phyloP scores from a whole-genome alignment of 192 early-diverging fungal genomes.

The Spizellomyces punctatus region DNA sequence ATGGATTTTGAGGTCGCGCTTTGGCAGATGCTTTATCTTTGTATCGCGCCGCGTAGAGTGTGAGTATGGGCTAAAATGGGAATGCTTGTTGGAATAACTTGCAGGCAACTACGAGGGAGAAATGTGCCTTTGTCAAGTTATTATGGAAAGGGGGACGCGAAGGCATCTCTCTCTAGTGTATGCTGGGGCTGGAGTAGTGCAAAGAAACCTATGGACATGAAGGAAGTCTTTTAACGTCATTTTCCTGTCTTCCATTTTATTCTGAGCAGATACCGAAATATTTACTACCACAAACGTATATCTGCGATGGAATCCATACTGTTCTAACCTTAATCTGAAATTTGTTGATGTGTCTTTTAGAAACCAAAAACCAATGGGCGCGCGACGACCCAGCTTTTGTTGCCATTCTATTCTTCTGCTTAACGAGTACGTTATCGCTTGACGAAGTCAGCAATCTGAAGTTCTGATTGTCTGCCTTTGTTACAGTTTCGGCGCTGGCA shows the following conservation, averaged over 20 bases:
- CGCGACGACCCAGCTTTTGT: slow-evolving; percentile 96
- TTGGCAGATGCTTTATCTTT: slow-evolving; percentile 87
- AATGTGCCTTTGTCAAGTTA: too few species aligned
- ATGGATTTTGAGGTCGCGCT: slow-evolving; percentile 90
- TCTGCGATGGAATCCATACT: background rate
- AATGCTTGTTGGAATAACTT: background rate
- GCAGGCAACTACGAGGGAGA: too few species aligned
- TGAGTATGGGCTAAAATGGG: slow-evolving; percentile 40
- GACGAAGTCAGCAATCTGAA: background rate
- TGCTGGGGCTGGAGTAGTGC: too few species aligned
- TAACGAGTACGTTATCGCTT: slow-evolving; percentile 58
- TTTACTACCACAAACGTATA: slow-evolving; percentile 95
- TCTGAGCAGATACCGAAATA: slow-evolving; percentile 79
- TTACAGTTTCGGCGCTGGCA: slow-evolving; percentile 73
- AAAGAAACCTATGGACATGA: too few species aligned
- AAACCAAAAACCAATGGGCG: slow-evolving; percentile 99
- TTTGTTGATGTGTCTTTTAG: slow-evolving; percentile 39
- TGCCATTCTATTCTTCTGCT: slow-evolving; percentile 67
- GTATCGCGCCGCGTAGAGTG: slow-evolving; percentile 81
- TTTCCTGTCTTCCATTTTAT: background rate
- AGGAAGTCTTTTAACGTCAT: too few species aligned
- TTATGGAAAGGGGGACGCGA: too few species aligned
- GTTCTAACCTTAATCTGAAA: background rate
- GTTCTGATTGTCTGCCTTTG: background rate
- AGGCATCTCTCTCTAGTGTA: background rate